These are phyloP conservation scores for Castanopsis chinensis DNA, from an alignment of 306 rosid species.

Conservation along the genomic window DNA sequence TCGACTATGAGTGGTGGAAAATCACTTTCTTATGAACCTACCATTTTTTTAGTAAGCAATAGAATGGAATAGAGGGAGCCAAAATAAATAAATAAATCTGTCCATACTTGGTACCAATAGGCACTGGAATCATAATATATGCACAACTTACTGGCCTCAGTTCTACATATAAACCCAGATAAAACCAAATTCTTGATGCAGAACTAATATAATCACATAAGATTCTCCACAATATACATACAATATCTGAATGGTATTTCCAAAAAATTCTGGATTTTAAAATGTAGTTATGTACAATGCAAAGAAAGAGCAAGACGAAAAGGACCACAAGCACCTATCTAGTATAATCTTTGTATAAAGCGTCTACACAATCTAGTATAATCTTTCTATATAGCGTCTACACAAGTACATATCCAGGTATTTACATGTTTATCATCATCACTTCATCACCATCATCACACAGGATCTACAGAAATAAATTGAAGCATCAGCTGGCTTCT, in stretches of 20 bases:
- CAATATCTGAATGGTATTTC: neutral
- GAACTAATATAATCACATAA: neutral
- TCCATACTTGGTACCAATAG: no score
- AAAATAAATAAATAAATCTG: no score
- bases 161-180: neutral
- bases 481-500: no score
- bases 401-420: neutral
- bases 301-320: neutral
- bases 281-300: neutral
- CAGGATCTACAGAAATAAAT: neutral
- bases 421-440: neutral
- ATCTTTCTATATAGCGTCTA: neutral
- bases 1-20: no score
- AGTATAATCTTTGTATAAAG: neutral
- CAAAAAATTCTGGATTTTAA: neutral
- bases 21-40: no score
- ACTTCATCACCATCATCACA: neutral
- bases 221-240: neutral
- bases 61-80: no score
- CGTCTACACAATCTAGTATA: neutral
- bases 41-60: no score
- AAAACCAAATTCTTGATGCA: neutral
- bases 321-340: neutral
- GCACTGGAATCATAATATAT: no score
- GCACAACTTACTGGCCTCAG: neutral